Base-by-base conservation (phyloP, 331 rosid genomes). In the Malus hybrid region DNA sequence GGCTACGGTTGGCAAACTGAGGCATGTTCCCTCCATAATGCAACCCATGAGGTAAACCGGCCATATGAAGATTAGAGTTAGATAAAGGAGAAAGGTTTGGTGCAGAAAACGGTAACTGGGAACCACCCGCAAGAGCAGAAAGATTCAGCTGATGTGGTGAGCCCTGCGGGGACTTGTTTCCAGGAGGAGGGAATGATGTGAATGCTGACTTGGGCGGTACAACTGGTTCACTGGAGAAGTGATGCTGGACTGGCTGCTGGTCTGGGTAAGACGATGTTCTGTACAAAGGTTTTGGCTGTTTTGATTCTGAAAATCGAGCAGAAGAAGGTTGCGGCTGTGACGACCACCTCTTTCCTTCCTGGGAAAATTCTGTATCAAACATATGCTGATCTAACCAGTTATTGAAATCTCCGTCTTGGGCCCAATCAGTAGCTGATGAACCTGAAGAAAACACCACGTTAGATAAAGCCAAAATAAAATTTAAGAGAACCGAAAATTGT, bases 171-270 rank as follows among this genome's bases (percentile, higher is more conserved):
- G 87, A 82, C 84, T 77, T 82, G 71, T 87, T 86, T 48, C 95
- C 95, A 13, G 89, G 92, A 4, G 90, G 92, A 57, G 95, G 95
- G 86, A 76, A 89, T 66, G 95, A 89, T 4, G 90, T 87, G 76
- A 68, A 87, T 15, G 82, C 73, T 65, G 95, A 87, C 79, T 87
- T 87, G 29, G 92, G 89, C 8, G 48, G 73, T 60, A 79, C 24
- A 82, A 82, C 73, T 56, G 92, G 95, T 70, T 87, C 95, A 32
- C 89, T 89, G 30, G 84, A 65, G 74, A 80, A 87, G 70, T 84
- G 87, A 46, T 83, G 88, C 52, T 79, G 90, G 67, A 83, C 83
- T 32, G 82, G 92, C 10, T 75, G 82, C 82, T 80, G 78, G 66
- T 89, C 82, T 19, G 95, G 92, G 74, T 87, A 82, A 14, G 88